Conservation (phyloP, 208 protist species). For the Crithidia bombi region DNA sequence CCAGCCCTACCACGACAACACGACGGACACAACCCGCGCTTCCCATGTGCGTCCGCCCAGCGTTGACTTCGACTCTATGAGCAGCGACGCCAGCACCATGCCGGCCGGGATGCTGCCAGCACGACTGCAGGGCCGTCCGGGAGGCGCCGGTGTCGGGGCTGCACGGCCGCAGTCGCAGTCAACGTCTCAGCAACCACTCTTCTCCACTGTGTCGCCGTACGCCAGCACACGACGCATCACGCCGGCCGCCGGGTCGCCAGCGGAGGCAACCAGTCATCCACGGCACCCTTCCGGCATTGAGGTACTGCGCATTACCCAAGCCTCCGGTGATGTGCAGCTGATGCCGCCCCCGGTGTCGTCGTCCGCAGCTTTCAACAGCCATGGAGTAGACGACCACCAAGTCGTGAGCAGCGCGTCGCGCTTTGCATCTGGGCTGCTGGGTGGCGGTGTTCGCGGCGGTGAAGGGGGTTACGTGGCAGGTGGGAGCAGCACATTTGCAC, state of each 20-base stretch:
- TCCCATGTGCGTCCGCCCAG: neutral
- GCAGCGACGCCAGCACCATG: slow-evolving; percentile 28
- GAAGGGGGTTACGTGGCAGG: neutral
- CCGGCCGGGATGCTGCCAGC: slow-evolving; percentile 17
- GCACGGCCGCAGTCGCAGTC: neutral
- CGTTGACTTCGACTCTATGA: slow-evolving; percentile 11
- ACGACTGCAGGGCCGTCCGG: neutral
- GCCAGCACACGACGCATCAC: slow-evolving; percentile 6
- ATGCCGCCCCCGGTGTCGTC: slow-evolving; percentile 2
- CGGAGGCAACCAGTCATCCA: neutral
- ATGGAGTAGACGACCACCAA: neutral
- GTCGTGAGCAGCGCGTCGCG: neutral
- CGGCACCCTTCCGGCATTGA: slow-evolving; percentile 17
- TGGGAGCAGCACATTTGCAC: neutral
- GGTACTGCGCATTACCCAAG: slow-evolving; percentile 29
- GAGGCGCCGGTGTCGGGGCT: neutral
- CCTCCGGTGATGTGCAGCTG: slow-evolving; percentile 20
- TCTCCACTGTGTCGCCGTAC: slow-evolving; percentile 14
- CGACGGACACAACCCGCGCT: neutral
- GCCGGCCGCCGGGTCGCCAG: neutral
- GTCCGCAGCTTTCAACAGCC: neutral
- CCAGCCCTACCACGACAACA: neutral
- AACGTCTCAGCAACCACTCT: slow-evolving; percentile 4
- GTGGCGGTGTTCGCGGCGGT: neutral
- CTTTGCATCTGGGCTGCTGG: slow-evolving; percentile 5